Evolutionary conservation across 192 early-diverging fungal species (phyloP), one percentile per base, ranked within the genome.

Genomic region (Glomus cerebriforme): DNA sequence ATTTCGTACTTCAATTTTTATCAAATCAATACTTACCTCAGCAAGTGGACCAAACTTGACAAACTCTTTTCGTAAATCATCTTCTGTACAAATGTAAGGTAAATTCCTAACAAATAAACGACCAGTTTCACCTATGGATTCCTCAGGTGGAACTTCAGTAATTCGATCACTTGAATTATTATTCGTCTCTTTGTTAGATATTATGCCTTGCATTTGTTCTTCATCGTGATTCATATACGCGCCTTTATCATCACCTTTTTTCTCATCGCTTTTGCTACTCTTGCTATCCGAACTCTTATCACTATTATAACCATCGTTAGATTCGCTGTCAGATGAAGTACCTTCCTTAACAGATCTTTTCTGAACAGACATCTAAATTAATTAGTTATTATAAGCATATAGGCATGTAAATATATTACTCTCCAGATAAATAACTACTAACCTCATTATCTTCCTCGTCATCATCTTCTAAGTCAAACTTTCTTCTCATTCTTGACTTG

Each of bases 31-130:
- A 79, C 72, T n/a, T 83, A 89, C 87, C 82, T 98, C 98, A 0
- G 95, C 92, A 3, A 99, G 83, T 1, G 95, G 94, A 7, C 98
- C 98, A 86, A 93, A 98, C 77, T 88, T 90, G 63, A 92, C 90
- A 83, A 99, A 98, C 49, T 90, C 67, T 35, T 87, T 84, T 62
- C 93, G 90, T 39, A 99, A 82, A 75, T 99, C 98, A 9, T 97
- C 91, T 71, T 92, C 92, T 0, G 96, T 95, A 71, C 94, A 93
- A 63, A 93, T 86, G 86, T 95, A 99, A 27, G 98, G 87, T 39
- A 99, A 88, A 81, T 99, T 99, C 72, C 93, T 90, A 59, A 99
- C 89, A 88, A 96, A 98, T 32, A 99, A 87, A 27, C 98, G 92
- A 0, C 96, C 98, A 19, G 98, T 99, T 65, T 99, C 96, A 2